Percentiles rank a stretch among this genome's conserved stretches.
Evolutionary conservation across 2,329 filamentous ascomycete species (phyloP).

Genomic region (Fulvia fulva): DNA sequence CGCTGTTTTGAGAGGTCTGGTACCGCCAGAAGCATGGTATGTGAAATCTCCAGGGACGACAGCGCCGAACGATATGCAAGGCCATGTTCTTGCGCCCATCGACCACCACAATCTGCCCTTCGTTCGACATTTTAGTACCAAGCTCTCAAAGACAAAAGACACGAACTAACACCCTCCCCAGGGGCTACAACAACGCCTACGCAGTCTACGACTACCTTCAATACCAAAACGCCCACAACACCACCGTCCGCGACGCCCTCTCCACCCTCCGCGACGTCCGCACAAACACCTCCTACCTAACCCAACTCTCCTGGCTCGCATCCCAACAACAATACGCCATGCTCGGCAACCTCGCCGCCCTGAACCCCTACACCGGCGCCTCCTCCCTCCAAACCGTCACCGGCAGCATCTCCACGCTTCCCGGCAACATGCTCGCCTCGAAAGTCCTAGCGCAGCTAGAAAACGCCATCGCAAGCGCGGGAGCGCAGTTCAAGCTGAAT

Average conservation of each 20-base stretch:
- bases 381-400: slow-evolving; percentile 27
- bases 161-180: too few species aligned
- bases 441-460: slow-evolving; percentile 34
- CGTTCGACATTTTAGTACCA: too few species aligned
- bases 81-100: too few species aligned
- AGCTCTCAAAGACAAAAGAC: too few species aligned
- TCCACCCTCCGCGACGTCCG: slow-evolving; percentile 25
- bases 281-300: slow-evolving; percentile 23
- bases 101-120: too few species aligned
- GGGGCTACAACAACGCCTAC: slow-evolving; percentile 50
- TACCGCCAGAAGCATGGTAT: slow-evolving; percentile 36
- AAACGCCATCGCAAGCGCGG: slow-evolving; percentile 27
- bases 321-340: slow-evolving; percentile 44
- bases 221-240: slow-evolving; percentile 53
- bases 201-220: slow-evolving; percentile 55
- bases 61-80: too few species aligned
- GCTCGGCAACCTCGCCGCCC: slow-evolving; percentile 43
- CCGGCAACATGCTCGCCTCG: slow-evolving; percentile 35
- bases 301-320: slow-evolving; percentile 42
- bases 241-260: slow-evolving; percentile 36
- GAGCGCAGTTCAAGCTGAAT: slow-evolving; percentile 32
- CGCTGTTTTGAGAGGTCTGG: slow-evolving; percentile 41
- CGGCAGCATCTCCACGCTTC: slow-evolving; percentile 38
- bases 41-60: too few species aligned
- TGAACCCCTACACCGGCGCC: slow-evolving; percentile 19